Evolutionary conservation across 805 yeast species (phyloP).

Genomic region (Komagataella pseudopastoris): DNA sequence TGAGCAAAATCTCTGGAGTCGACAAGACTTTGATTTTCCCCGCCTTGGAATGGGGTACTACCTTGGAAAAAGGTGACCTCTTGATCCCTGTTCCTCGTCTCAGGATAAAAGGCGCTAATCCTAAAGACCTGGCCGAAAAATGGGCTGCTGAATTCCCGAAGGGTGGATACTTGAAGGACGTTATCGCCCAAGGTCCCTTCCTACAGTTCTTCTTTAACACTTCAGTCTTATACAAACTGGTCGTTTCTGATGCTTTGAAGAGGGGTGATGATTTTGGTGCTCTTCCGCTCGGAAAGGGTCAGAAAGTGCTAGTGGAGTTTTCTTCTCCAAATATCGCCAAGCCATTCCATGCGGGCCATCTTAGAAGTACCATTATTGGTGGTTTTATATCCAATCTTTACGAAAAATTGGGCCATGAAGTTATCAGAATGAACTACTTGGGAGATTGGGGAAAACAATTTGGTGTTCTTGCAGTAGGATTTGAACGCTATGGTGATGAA

Average conservation of each 20-base stretch:
- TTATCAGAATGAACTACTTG: slow-evolving; percentile 79
- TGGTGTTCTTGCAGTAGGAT: slow-evolving; percentile 91
- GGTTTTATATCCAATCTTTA: slow-evolving; percentile 86
- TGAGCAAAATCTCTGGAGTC: slow-evolving; percentile 62
- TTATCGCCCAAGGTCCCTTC: slow-evolving; percentile 79
- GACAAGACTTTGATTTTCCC: slow-evolving; percentile 58
- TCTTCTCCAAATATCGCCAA: slow-evolving; percentile 98
- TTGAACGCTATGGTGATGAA: slow-evolving; percentile 72
- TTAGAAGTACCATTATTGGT: slow-evolving; percentile 95
- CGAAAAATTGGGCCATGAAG: slow-evolving; percentile 89
- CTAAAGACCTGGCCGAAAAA: slow-evolving; percentile 58
- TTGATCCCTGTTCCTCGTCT: slow-evolving; percentile 85
- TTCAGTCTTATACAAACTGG: slow-evolving; percentile 48
- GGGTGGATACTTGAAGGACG: slow-evolving; percentile 55
- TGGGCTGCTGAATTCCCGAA: slow-evolving; percentile 71
- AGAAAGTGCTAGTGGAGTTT: slow-evolving; percentile 72
- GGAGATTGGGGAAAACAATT: slow-evolving; percentile 99
- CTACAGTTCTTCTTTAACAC: slow-evolving; percentile 79
- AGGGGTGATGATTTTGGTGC: slow-evolving; percentile 58
- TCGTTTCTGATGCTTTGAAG: slow-evolving; percentile 53
- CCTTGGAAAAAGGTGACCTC: slow-evolving; percentile 85
- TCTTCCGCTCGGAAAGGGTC: slow-evolving; percentile 57
- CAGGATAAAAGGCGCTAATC: slow-evolving; percentile 71
- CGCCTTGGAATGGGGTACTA: slow-evolving; percentile 78
- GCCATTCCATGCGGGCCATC: slow-evolving; percentile 99